These are phyloP conservation scores for Glonium stellatum DNA, from an alignment of 495 filamentous ascomycete genomes.

Conservation along the genomic window DNA sequence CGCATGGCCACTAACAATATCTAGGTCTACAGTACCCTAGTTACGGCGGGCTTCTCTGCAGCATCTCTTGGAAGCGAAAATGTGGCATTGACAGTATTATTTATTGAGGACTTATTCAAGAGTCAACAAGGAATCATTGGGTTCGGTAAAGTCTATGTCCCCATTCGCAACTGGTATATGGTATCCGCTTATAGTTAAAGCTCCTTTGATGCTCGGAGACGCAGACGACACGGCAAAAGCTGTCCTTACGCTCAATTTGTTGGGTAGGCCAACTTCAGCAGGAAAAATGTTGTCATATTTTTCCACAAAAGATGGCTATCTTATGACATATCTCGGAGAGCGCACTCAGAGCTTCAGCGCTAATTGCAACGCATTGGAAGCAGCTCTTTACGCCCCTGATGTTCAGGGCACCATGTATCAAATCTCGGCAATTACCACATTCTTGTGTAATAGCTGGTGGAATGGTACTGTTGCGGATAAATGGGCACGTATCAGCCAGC, in stretches of 20 bases:
- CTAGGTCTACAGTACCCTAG: too few relatives aligned
- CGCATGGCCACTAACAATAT: too few relatives aligned
- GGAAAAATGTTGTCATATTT: background rate
- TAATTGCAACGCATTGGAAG: conserved; percentile 10
- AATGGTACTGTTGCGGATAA: conserved; percentile 15
- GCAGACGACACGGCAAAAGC: conserved; percentile 1
- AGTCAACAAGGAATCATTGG: too few relatives aligned
- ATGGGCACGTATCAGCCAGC: conserved; percentile 26
- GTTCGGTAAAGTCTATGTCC: too few relatives aligned
- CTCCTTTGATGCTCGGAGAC: background rate
- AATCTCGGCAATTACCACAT: background rate
- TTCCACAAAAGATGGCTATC: background rate
- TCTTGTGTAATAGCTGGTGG: conserved; percentile 14
- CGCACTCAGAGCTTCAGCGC: conserved; percentile 8
- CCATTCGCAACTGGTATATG: too few relatives aligned
- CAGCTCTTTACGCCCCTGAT: background rate
- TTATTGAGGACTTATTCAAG: too few relatives aligned
- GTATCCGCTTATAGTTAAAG: too few relatives aligned
- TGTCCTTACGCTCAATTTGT: background rate
- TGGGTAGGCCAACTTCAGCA: background rate
- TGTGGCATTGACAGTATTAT: too few relatives aligned
- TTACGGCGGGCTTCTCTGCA: too few relatives aligned
- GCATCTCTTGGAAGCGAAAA: too few relatives aligned
- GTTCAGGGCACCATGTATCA: background rate
- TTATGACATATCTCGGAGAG: conserved; percentile 6